phyloP scores from a whole-genome alignment of 345 rosid genomes.

The Euphorbia pulcherrima region DNA sequence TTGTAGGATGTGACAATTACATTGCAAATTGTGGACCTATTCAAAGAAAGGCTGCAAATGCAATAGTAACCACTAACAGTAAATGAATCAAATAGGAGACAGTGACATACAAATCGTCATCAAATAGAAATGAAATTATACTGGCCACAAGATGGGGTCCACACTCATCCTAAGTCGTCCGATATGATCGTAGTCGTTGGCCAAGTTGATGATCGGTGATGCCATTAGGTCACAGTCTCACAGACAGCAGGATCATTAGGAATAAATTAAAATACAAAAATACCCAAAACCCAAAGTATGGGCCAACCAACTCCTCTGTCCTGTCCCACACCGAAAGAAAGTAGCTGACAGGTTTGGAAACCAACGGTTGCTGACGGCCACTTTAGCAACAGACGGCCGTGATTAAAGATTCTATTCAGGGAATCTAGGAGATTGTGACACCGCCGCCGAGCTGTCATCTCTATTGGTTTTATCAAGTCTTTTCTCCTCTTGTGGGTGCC shows the following conservation, averaged over 20 bases:
- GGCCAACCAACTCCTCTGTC: conserved; percentile 8
- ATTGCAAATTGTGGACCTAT: too few species aligned
- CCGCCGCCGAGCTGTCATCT: conserved; percentile 23
- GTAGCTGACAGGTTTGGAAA: not conserved
- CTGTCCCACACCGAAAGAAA: not conserved
- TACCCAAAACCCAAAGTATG: not conserved
- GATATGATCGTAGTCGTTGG: not conserved
- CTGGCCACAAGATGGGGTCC: not conserved
- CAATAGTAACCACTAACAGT: too few species aligned
- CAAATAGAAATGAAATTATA: not conserved
- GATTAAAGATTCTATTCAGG: conserved; percentile 4
- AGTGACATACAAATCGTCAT: too few species aligned
- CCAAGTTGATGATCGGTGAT: not conserved
- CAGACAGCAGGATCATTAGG: too few species aligned
- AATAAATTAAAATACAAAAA: not conserved
- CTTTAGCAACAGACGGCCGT: conserved; percentile 14
- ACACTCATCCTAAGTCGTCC: not conserved
- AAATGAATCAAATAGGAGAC: too few species aligned
- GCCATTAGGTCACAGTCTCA: not conserved
- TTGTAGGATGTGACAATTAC: too few species aligned
- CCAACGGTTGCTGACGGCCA: conserved; percentile 7
- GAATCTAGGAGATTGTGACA: conserved; percentile 30
- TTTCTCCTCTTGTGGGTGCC: not conserved
- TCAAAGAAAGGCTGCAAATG: too few species aligned
- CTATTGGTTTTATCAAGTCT: not conserved